A percentile compares a stretch with the other conserved stretches of the same genome.
These are phyloP conservation scores for Neopestalotiopsis rosae DNA, from an alignment of 2,329 filamentous ascomycete genomes.

Conservation along the genomic window DNA sequence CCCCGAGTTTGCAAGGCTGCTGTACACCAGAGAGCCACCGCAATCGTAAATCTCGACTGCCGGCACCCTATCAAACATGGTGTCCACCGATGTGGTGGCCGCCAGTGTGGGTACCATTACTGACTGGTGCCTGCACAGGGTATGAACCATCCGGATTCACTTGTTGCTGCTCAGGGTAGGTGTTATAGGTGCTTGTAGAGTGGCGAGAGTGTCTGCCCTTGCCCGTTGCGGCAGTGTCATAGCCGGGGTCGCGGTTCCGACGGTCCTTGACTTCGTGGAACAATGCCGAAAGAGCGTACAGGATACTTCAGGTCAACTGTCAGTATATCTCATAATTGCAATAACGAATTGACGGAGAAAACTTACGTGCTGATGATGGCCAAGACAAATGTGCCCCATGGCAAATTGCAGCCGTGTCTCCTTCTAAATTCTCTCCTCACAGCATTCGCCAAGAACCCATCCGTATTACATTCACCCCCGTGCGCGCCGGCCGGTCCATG, in stretches of 20 bases:
- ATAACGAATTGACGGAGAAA: not conserved
- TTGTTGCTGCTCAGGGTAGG: not conserved
- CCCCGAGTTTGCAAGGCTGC: too few species aligned
- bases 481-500: conserved; percentile 39
- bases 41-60: too few species aligned
- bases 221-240: not conserved
- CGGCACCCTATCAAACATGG: too few species aligned
- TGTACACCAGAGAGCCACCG: too few species aligned
- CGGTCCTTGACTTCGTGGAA: conserved; percentile 11
- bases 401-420: conserved; percentile 41
- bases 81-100: not conserved
- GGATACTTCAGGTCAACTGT: not conserved
- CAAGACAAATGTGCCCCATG: conserved; percentile 48
- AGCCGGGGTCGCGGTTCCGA: not conserved
- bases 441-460: not conserved
- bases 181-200: not conserved
- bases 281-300: not conserved
- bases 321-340: not conserved
- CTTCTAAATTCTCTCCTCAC: conserved; percentile 14
- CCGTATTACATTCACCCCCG: conserved; percentile 26
- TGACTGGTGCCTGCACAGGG: not conserved
- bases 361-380: conserved; percentile 52
- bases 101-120: too few species aligned
- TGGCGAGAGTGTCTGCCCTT: not conserved
- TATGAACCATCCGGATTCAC: not conserved